Base-by-base conservation (phyloP, 2,329 filamentous ascomycete genomes). In the Fusarium nematophilum region DNA sequence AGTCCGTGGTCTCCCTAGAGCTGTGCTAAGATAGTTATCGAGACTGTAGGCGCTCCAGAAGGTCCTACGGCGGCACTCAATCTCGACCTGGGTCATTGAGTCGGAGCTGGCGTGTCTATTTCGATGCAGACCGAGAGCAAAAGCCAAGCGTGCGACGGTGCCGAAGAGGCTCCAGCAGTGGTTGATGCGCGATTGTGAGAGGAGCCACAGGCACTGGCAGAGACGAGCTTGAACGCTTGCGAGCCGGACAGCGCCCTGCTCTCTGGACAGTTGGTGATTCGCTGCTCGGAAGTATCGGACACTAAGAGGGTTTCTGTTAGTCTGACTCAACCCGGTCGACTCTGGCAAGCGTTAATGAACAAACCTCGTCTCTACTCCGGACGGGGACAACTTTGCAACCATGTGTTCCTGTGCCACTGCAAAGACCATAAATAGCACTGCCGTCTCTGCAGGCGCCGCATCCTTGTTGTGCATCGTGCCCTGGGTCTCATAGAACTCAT, bases 21-120 rank as follows among this genome's bases (percentile, higher is more conserved):
- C 83, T n/a, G 84, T 82, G 49, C 86, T 86, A 11, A 90, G 76
- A 56, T 90, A 89, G 47, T 83, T 86, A 66, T 90, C 86, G 4
- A 90, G 73, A 10, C 81, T 84, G 66, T 89, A 90, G 0, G 84
- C 83, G 27, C 83, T 84, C 87, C 87, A 90, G 47, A 90, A 89
- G 0, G 85, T 78, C 1, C 78, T 68, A 23, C 73, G 71, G 2
- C 77, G 72, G 43, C 74, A 76, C 53, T 80, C 75, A 1, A 71
- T 47, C 21, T 78, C 75, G 15, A 78, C 58, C n/a, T 72, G 66
- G 47, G 75, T 71, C 3, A 64, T 37, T 2, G 51, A 63, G 8
- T 11, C 15, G 3, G 38, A 27, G 14, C 44, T 34, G n/a, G 14
- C 46, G 8, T 37, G n/a, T 9, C 62, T 50, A 1, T 48, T 50